A percentile compares a stretch with the other conserved stretches of the same genome.
Conservation (phyloP, 371 early-diverging fungal genomes). For the Sporodiniella umbellata region DNA sequence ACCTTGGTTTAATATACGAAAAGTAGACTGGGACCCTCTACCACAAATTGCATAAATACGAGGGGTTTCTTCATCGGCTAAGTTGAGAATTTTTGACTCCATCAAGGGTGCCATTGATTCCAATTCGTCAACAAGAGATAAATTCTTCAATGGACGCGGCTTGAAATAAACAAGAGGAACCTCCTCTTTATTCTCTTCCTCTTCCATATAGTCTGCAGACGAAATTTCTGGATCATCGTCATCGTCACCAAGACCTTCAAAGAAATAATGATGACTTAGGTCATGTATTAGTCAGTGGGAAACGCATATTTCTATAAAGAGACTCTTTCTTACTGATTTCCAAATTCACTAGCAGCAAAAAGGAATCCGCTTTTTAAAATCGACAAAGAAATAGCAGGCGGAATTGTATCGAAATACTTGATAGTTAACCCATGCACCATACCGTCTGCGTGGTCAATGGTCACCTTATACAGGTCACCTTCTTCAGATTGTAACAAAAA, state of each 20-base stretch:
- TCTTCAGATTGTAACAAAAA: constrained; percentile 88
- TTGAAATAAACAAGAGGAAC: constrained; percentile 65
- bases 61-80: constrained; percentile 90
- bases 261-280: constrained; percentile 79
- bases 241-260: constrained; percentile 91
- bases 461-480: constrained; percentile 94
- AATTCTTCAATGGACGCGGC: constrained; percentile 79
- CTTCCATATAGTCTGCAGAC: constrained; percentile 66
- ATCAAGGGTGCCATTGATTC: constrained; percentile 83
- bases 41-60: constrained; percentile 92
- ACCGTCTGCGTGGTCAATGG: constrained; percentile 78
- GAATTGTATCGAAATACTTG: constrained; percentile 94
- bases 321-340: constrained; percentile 73
- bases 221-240: constrained; percentile 78
- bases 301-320: background rate
- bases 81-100: constrained; percentile 73
- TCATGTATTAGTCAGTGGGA: background rate
- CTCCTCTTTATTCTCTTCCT: constrained; percentile 46
- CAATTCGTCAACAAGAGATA: constrained; percentile 86
- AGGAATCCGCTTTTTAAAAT: constrained; percentile 93
- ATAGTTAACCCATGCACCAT: constrained; percentile 67
- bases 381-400: constrained; percentile 75
- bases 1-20: constrained; percentile 91
- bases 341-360: constrained; percentile 88
- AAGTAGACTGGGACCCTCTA: constrained; percentile 74